A percentile compares a stretch with the other conserved stretches of the same genome.
Conservation (phyloP, 2,329 filamentous ascomycete genomes). For the Ascochyta rabiei region DNA sequence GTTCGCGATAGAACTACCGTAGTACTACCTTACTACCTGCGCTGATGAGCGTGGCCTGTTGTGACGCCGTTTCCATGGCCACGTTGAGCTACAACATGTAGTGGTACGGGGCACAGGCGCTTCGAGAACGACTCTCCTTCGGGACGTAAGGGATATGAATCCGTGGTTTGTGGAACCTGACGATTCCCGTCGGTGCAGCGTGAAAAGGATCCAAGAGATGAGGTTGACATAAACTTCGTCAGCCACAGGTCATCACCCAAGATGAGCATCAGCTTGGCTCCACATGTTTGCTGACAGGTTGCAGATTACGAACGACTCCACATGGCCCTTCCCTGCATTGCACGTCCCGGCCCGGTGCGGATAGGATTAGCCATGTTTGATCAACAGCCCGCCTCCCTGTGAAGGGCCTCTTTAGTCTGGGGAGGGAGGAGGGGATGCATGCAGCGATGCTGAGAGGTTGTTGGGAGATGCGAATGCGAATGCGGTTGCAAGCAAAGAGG, state of each 20-base stretch:
- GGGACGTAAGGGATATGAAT: not conserved
- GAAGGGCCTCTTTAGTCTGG: not conserved
- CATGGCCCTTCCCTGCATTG: conserved; percentile 2
- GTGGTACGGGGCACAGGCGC: conserved; percentile 13
- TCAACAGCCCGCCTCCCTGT: not conserved
- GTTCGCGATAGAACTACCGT: not conserved
- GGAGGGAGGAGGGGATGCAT: not conserved
- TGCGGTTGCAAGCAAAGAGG: conserved; percentile 1
- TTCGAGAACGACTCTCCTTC: not conserved
- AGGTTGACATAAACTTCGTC: conserved; percentile 16
- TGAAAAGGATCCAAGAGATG: not conserved
- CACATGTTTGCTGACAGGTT: conserved; percentile 14
- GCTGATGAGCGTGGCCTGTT: not conserved
- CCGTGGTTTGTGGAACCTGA: not conserved
- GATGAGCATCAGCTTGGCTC: conserved; percentile 11
- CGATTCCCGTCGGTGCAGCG: not conserved
- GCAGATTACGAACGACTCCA: conserved; percentile 1
- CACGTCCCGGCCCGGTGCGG: conserved; percentile 12
- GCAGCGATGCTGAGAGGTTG: conserved; percentile 1
- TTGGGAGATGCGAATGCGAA: not conserved
- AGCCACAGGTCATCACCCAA: conserved; percentile 15
- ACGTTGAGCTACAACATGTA: conserved; percentile 5
- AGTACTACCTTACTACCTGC: not conserved
- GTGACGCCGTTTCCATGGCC: conserved; percentile 2
- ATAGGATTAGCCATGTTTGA: too few species aligned